Conservation (phyloP, 495 filamentous ascomycete species). For the Aspergillus conjunctus region DNA sequence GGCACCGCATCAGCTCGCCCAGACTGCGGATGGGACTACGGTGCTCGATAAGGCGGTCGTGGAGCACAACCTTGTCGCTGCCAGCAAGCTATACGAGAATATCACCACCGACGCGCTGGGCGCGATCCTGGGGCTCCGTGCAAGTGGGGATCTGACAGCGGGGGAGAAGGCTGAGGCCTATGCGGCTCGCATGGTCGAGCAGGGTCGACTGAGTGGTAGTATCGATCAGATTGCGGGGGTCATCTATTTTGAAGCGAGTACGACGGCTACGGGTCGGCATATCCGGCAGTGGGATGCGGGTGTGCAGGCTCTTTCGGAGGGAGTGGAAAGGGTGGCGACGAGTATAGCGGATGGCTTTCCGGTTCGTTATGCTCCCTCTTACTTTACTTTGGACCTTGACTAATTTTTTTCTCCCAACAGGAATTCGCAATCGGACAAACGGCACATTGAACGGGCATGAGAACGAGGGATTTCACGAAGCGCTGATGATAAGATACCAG, state of each 20-base stretch:
- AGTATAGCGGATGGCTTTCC: conserved; percentile 46
- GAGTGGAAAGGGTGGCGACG: conserved; percentile 79
- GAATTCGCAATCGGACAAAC: conserved; percentile 36
- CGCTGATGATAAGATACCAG: conserved; percentile 4
- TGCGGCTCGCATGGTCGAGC: conserved; percentile 93
- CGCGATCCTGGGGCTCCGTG: conserved; percentile 66
- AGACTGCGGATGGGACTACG: conserved; percentile 84
- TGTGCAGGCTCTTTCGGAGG: conserved; percentile 80
- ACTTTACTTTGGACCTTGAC: neutral
- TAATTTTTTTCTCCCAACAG: conserved; percentile 26
- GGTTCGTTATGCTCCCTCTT: conserved; percentile 25
- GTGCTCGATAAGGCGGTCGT: conserved; percentile 93
- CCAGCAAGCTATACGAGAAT: conserved; percentile 84
- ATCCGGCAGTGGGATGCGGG: conserved; percentile 87
- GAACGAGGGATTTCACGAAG: conserved; percentile 2
- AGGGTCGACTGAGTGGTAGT: conserved; percentile 78
- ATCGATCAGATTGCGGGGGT: conserved; percentile 94
- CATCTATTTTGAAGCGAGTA: conserved; percentile 75
- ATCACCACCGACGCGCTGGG: conserved; percentile 81
- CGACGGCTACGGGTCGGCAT: conserved; percentile 64
- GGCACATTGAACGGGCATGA: conserved; percentile 26
- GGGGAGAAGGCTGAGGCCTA: conserved; percentile 86
- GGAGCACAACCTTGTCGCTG: conserved; percentile 91
- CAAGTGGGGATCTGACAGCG: conserved; percentile 49
- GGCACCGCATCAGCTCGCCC: conserved; percentile 83